Conservation (phyloP, 805 yeast species). For the Barnettozyma botsteinii region DNA sequence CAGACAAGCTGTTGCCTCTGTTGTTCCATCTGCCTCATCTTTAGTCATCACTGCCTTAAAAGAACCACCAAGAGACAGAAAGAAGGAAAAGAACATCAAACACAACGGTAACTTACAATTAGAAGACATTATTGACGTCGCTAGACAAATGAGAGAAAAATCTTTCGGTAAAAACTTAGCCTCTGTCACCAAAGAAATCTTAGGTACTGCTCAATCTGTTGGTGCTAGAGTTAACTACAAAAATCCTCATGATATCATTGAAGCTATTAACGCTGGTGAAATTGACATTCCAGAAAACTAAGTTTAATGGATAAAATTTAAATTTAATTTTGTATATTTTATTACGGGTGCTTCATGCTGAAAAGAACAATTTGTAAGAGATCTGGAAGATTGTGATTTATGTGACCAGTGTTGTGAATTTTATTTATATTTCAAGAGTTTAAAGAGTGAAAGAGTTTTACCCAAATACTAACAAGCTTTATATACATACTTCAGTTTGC, state of each 20-base stretch:
- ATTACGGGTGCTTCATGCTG: slow-evolving; percentile 19
- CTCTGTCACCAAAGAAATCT: slow-evolving; percentile 96
- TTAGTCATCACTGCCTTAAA: slow-evolving; percentile 97
- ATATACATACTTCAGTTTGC: slow-evolving; percentile 50
- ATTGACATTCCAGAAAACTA: slow-evolving; percentile 85
- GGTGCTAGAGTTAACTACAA: slow-evolving; percentile 99
- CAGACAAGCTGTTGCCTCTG: slow-evolving; percentile 99
- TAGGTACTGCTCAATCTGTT: slow-evolving; percentile 99
- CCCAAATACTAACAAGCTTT: neutral
- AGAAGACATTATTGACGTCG: slow-evolving; percentile 94
- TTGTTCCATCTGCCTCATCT: slow-evolving; percentile 99
- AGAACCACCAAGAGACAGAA: slow-evolving; percentile 99
- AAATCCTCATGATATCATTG: slow-evolving; percentile 99
- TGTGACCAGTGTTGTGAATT: neutral
- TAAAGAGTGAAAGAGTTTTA: slow-evolving; percentile 1
- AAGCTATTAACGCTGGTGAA: slow-evolving; percentile 97
- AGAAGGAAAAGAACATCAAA: slow-evolving; percentile 99
- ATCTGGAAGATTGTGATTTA: neutral
- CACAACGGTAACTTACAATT: slow-evolving; percentile 98
- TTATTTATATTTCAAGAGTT: neutral
- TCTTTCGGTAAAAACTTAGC: slow-evolving; percentile 97
- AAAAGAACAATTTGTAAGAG: neutral
- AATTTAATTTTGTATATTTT: slow-evolving; percentile 21
- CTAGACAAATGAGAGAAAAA: slow-evolving; percentile 96
- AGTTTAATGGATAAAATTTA: slow-evolving; percentile 24